These are phyloP conservation scores for Phytophthora idaei DNA, from an alignment of 352 stramenopile genomes.

Conservation along the genomic window DNA sequence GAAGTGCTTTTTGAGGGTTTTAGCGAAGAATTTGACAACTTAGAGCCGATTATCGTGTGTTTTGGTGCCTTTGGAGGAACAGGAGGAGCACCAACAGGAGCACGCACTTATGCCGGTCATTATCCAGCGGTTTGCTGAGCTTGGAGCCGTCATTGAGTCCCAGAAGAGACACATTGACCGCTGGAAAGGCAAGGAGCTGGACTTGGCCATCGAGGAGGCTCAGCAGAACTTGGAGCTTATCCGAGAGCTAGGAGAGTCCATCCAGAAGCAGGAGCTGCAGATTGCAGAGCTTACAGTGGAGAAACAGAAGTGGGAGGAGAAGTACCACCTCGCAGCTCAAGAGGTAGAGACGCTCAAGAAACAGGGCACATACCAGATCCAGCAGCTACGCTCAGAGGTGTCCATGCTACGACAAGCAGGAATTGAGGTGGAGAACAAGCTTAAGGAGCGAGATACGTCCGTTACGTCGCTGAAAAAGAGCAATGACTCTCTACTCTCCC, in stretches of 20 bases:
- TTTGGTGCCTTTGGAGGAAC: conserved; percentile 59
- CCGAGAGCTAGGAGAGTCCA: conserved; percentile 53
- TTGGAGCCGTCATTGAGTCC: conserved; percentile 83
- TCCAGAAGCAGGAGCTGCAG: conserved; percentile 69
- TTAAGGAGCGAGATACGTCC: conserved; percentile 49
- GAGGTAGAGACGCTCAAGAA: conserved; percentile 60
- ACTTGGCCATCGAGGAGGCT: conserved; percentile 74
- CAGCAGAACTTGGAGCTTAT: conserved; percentile 75
- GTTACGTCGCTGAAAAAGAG: conserved; percentile 45
- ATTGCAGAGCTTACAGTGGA: conserved; percentile 57
- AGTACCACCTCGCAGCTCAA: conserved; percentile 61
- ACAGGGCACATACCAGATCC: conserved; percentile 58
- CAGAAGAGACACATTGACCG: conserved; percentile 86
- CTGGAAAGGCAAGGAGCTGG: conserved; percentile 86
- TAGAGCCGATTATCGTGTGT: conserved; percentile 43
- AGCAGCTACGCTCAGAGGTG: conserved; percentile 56
- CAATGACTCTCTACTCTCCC: conserved; percentile 46
- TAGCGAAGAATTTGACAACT: conserved; percentile 23
- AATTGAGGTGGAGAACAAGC: conserved; percentile 50
- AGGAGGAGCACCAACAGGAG: conserved; percentile 79
- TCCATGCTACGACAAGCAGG: conserved; percentile 53
- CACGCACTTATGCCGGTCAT: conserved; percentile 80
- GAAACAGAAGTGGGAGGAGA: conserved; percentile 83
- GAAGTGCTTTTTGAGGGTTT: neutral
- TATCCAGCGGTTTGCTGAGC: conserved; percentile 75